Base-by-base conservation (phyloP, 1,139 yeast genomes). In the Saccharomyces pastorianus region DNA sequence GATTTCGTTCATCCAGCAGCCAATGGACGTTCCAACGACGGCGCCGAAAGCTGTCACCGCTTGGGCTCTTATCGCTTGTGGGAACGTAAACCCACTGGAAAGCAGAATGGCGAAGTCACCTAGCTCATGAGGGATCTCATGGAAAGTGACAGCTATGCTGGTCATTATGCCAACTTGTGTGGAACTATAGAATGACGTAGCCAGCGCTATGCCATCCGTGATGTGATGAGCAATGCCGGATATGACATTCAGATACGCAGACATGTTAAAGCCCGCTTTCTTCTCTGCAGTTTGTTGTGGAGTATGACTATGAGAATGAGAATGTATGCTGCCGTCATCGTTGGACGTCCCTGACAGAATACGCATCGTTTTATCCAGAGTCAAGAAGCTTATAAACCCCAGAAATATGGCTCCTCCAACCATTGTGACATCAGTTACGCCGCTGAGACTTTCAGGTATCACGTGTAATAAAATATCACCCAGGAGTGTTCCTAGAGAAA, bases 61-160 rank as follows among this genome's bases (percentile, higher is more conserved):
- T 67, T 84, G 89, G 0, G 85, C 81, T 52, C 74, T 75, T 75
- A 83, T 74, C 5, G 88, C 88, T 56, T 80, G 80, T 65, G 78
- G 68, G 66, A 81, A 81, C 32, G 84, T 73, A 60, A 82, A 78
- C 0, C 89, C 89, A 26, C 84, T 83, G 60, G 83, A 83, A 54
- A 83, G 74, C 56, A 84, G 70, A 41, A 85, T 70, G 0, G 88
- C 88, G 69, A 83, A 84, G 63, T 85, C 91, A 51, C 89, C 88
- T 55, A 84, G 78, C 63, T 84, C 88, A 64, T 84, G 90, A 8
- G 91, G 91, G 51, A 84, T 78, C 67, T 85, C 90, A 65, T 84
- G 91, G 69, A 82, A 77, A 59, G 83, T 76, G 41, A 84, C 83
- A 1, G 88, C 86, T 34, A 83, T 70, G 32, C 85, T 78, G 1